Conservation (phyloP, 1,284 basidiomycete species). For the Prillingera fragicola region DNA sequence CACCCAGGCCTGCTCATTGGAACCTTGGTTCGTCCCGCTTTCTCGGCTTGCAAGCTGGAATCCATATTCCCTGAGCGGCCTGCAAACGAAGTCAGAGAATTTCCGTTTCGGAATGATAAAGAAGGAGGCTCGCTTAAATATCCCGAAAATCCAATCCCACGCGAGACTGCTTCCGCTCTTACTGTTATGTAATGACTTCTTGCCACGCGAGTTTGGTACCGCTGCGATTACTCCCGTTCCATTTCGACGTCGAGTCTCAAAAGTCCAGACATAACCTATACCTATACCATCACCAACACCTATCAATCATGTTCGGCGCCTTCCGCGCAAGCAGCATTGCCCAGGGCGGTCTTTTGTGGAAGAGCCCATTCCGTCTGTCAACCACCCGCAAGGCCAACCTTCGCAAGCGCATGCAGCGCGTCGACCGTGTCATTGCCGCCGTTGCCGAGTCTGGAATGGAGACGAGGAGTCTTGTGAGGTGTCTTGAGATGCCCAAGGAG, state of each 20-base stretch:
- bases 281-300: background rate
- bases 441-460: constrained; percentile 74
- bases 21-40: too few relatives aligned
- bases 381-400: constrained; percentile 85
- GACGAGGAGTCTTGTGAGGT: constrained; percentile 52
- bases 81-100: too few relatives aligned
- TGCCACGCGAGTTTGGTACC: background rate
- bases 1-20: too few relatives aligned
- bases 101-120: too few relatives aligned
- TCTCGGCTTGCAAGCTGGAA: too few relatives aligned
- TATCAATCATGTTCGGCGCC: constrained; percentile 33
- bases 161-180: too few relatives aligned
- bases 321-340: constrained; percentile 28
- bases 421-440: constrained; percentile 87
- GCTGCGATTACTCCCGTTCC: too few relatives aligned
- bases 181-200: too few relatives aligned
- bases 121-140: too few relatives aligned
- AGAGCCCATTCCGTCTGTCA: constrained; percentile 89
- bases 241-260: too few relatives aligned
- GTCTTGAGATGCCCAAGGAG: constrained; percentile 44
- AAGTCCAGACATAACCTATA: background rate
- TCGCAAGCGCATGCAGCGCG: constrained; percentile 78
- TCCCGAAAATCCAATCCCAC: too few relatives aligned
- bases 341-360: constrained; percentile 52
- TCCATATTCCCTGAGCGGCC: too few relatives aligned